phyloP scores from a whole-genome alignment of 768 basidiomycete genomes.

The Brasilioporus rufonigricans region DNA sequence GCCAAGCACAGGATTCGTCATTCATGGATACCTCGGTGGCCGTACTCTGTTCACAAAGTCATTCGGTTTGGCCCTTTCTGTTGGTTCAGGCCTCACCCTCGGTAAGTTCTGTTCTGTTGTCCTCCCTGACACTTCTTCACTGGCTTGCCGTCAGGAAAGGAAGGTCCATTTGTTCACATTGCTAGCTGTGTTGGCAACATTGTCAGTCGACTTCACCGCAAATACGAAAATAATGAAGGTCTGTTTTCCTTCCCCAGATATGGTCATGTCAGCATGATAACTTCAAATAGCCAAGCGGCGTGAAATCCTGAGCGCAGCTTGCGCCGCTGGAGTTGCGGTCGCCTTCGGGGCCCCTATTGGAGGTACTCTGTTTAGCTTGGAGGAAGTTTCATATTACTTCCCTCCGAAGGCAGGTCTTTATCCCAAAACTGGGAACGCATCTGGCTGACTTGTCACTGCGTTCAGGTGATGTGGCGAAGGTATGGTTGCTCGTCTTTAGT shows the following conservation, averaged over 20 bases:
- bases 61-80: slow-evolving; percentile 84
- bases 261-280: background rate
- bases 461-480: slow-evolving; percentile 91
- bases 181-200: slow-evolving; percentile 93
- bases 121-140: background rate
- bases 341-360: slow-evolving; percentile 97
- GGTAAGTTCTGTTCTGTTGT: slow-evolving; percentile 39
- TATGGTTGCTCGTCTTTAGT: slow-evolving; percentile 29
- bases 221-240: slow-evolving; percentile 98
- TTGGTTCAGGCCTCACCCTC: slow-evolving; percentile 88
- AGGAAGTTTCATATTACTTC: slow-evolving; percentile 97
- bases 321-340: slow-evolving; percentile 96
- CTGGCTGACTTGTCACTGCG: slow-evolving; percentile 1
- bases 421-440: background rate
- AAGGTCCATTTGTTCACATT: slow-evolving; percentile 87
- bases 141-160: slow-evolving; percentile 46
- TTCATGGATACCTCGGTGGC: slow-evolving; percentile 93
- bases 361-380: slow-evolving; percentile 87
- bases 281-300: slow-evolving; percentile 72
- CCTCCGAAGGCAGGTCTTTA: slow-evolving; percentile 70
- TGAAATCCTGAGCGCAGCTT: slow-evolving; percentile 92
- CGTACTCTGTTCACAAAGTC: slow-evolving; percentile 89
- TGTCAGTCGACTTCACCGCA: slow-evolving; percentile 75
- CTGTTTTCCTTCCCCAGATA: slow-evolving; percentile 12
- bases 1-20: slow-evolving; percentile 79